Evolutionary conservation across 108 stramenopile species (phyloP), one percentile per base, ranked within the genome.

Genomic region (Mediolabrus comicus): DNA sequence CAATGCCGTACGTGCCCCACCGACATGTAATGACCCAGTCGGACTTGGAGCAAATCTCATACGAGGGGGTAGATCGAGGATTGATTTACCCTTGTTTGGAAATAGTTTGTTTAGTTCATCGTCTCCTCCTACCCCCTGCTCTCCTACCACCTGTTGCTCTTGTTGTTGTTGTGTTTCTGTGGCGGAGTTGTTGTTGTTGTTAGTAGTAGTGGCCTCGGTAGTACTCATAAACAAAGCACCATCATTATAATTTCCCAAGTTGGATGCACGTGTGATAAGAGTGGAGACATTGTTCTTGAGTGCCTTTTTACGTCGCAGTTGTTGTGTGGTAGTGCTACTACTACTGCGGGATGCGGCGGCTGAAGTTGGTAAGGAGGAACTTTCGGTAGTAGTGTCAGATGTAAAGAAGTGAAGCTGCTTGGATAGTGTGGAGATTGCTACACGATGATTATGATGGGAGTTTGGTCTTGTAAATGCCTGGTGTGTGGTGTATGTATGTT

Each of bases 11-110:
- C 98, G 83, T 1, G 97, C 98, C 34, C 98, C 98, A 49, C 98
- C 98, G 1, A 98, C 98, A 66, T 98, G 98, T 51, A 98, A 70
- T 56, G 85, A 91, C 46, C 97, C 97, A 6, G 97, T 98, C 9
- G 97, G 97, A 22, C 87, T 89, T 14, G 97, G 97, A 11, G 97
- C 97, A 73, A 98, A 98, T 27, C 97, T 84, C 84, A 97, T 83
- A 11, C 93, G 77, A n/a, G 93, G 92, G 3, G 92, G 86, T 4
- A 70, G 63, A 13, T 86, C 84, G 11, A 67, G 13, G 2, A 81
- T 55, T 41, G 79, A 75, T 61, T 86, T 92, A 4, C 84, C 86
- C 38, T 70, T 73, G 53, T 88, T 75, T 3, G 93, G 93, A 62
- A 94, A 94, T 9, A 77, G 35, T 22, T 53, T 36, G 24, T 69